Evolutionary conservation across 495 filamentous ascomycete species (phyloP), one percentile per base, ranked within the genome.

Genomic region (Penicillium salamii): DNA sequence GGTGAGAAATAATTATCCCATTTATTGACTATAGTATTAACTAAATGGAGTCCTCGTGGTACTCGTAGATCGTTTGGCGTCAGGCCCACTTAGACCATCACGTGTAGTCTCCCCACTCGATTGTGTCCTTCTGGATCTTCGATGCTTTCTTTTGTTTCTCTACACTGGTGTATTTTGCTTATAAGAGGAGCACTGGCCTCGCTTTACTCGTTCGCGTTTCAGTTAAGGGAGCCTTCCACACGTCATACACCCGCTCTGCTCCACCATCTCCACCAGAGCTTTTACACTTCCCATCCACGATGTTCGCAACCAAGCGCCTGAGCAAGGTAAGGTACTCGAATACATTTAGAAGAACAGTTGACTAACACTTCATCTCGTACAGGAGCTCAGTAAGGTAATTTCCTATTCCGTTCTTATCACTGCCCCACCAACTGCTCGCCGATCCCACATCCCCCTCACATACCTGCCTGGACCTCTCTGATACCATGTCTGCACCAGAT

Each of bases 241-340:
- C 46, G 46, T 48, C 46, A 48, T 48, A 39, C 46, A 40, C 32
- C 35, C 18, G 26, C 24, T 46, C 19, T 24, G 38, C 46, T 32
- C 46, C 35, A 46, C 43, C 40, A 26, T 32, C 46, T 40, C 46
- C 46, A 48, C 46, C 28, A 9, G 46, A 48, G 46, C 46, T 48
- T 33, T 33, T 3, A 32, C 13, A 13, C 19, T 40, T 18, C 40
- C 2, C 28, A 17, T 11, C 28, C 46, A 48, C 21, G 4, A 73
- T 74, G 68, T 79, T 79, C 42, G 74, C 75, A 3, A 58, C 48
- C 18, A 77, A 74, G 60, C 73, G 76, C 15, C 47, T 79, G 50
- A 63, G 74, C 63, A 79, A 78, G 65, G 76, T 77, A 61, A 34
- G 50, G 32, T 9, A 12, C 17, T 26, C 8, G 23, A 26, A 26